Evolutionary conservation across 2,329 filamentous ascomycete genomes (phyloP).

Genomic region (Drechmeria coniospora): DNA sequence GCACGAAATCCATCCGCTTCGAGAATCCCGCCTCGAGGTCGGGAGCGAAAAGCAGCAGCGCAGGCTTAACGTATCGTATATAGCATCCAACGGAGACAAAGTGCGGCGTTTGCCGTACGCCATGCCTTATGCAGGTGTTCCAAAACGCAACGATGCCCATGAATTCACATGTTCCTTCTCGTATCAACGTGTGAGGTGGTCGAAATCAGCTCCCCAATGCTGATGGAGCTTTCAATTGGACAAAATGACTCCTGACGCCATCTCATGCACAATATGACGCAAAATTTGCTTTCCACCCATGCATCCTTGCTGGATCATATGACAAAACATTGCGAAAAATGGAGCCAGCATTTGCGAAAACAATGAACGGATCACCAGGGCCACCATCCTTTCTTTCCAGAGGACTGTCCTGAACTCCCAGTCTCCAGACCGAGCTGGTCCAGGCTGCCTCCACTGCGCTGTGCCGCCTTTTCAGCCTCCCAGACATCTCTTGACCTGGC

Average conservation of each 20-base stretch:
- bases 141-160: too few species aligned
- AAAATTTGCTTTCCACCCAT: slow-evolving; percentile 9
- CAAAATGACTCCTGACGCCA: slow-evolving; percentile 23
- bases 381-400: slow-evolving; percentile 35
- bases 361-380: slow-evolving; percentile 24
- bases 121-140: too few species aligned
- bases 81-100: too few species aligned
- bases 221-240: slow-evolving; percentile 12
- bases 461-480: slow-evolving; percentile 34
- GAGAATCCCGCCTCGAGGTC: too few species aligned
- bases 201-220: too few species aligned
- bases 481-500: slow-evolving; percentile 28
- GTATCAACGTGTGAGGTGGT: too few species aligned
- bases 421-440: slow-evolving; percentile 31
- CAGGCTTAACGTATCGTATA: too few species aligned
- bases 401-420: slow-evolving; percentile 9
- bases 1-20: too few species aligned
- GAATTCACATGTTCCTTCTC: too few species aligned
- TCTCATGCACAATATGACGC: slow-evolving; percentile 31
- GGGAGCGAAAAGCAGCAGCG: too few species aligned
- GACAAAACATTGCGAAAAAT: slow-evolving; percentile 1
- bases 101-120: too few species aligned
- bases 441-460: slow-evolving; percentile 32
- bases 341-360: background rate
- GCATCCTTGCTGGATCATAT: slow-evolving; percentile 4